Evolutionary conservation across 371 early-diverging fungal genomes (phyloP), one percentile per base, ranked within the genome.

Genomic region (Rhizopus stolonifer): DNA sequence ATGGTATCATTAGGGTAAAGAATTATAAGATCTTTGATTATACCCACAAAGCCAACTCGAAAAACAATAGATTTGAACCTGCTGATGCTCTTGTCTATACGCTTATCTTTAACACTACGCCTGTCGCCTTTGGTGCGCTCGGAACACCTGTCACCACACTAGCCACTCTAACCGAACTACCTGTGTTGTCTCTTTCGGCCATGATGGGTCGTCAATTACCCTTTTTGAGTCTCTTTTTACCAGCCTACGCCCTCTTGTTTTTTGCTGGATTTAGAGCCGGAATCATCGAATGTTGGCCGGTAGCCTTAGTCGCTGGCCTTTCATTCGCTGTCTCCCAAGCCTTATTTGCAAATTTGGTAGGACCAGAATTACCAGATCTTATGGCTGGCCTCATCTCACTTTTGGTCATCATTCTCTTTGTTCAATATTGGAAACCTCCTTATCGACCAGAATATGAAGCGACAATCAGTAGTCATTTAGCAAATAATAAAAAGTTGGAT

Each of bases 171-270:
- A 72, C 73, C 1, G 67, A 58, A 1, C 50, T 70, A 6, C 59
- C 71, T 15, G 63, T 49, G 1, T 56, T 52, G 54, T 49, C 64
- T 0, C 25, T 77, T 17, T 61, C 69, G 0, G 71, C 70, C 19
- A 70, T 77, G 71, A 56, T 72, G 54, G 77, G 73, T 13, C 57
- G 73, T 9, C 69, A 72, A 22, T 46, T 77, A 14, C 73, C 77
- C n/a, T 45, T 77, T 14, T 17, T 67, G 15, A 65, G 69, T 42
- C 46, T 77, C 19, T 67, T 72, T 43, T 38, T 77, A 34, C 77
- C 77, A 2, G 22, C 48, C 2, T 72, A 77, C 38, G 67, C 64
- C 4, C 36, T 70, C 6, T 36, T 50, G 0, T 61, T 69, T 39
- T 77, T 58, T 50, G 70, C 69, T 19, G 77, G 56, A 11, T 26